Percentiles rank a stretch among this genome's conserved stretches.
These are phyloP conservation scores for Pestalotiopsis sp. DNA, from an alignment of 2,329 filamentous ascomycete species.

Conservation along the genomic window DNA sequence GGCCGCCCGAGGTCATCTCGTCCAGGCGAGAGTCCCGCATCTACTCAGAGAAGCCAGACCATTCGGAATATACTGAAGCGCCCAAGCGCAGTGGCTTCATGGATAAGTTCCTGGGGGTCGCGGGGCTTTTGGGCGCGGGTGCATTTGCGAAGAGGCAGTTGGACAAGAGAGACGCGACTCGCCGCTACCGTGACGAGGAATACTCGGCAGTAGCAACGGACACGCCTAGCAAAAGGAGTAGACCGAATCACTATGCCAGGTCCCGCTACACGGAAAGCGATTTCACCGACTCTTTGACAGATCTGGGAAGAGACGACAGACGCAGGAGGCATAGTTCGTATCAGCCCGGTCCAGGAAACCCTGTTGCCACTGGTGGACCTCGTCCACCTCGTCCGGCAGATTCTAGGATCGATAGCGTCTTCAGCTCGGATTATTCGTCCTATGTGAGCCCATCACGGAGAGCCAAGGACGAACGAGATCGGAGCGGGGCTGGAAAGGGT, in stretches of 20 bases:
- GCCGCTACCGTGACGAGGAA: slow-evolving; percentile 55
- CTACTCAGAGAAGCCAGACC: slow-evolving; percentile 70
- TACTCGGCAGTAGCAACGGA: slow-evolving; percentile 66
- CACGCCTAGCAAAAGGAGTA: slow-evolving; percentile 53
- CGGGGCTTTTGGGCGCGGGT: slow-evolving; percentile 64
- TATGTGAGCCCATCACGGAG: slow-evolving; percentile 66
- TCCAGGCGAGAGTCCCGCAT: slow-evolving; percentile 59
- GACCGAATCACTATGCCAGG: slow-evolving; percentile 30
- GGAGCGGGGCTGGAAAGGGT: slow-evolving; percentile 58
- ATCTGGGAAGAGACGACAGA: slow-evolving; percentile 31
- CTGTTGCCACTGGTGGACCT: slow-evolving; percentile 46
- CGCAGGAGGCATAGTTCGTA: slow-evolving; percentile 40
- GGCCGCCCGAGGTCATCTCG: slow-evolving; percentile 50
- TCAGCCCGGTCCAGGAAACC: slow-evolving; percentile 50
- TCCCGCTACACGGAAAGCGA: slow-evolving; percentile 41
- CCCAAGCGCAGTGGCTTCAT: slow-evolving; percentile 57
- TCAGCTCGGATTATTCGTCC: slow-evolving; percentile 62
- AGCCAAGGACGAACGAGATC: slow-evolving; percentile 42
- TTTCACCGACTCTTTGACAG: slow-evolving; percentile 52
- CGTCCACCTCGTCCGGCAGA: slow-evolving; percentile 40
- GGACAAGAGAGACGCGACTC: slow-evolving; percentile 49
- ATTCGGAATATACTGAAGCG: slow-evolving; percentile 50
- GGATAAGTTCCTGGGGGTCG: slow-evolving; percentile 61
- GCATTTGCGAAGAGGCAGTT: slow-evolving; percentile 63
- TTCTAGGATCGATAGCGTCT: slow-evolving; percentile 46